Evolutionary conservation across 2,329 filamentous ascomycete species (phyloP).

Genomic region (Claviceps sorghi): DNA sequence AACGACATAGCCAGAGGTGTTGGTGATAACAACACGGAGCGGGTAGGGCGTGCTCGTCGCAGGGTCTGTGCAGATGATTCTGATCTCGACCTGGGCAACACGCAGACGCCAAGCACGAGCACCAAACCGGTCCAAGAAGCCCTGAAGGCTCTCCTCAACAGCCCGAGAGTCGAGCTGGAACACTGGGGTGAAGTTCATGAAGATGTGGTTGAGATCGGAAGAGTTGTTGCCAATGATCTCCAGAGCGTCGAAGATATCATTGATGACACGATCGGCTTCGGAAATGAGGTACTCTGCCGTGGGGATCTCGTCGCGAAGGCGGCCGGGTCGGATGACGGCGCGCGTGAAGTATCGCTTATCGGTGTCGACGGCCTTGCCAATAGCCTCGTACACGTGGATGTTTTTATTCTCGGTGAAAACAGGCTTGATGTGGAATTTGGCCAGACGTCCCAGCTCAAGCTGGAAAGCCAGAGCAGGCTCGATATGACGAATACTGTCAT

Average conservation of each 20-base stretch:
- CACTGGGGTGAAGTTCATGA: slow-evolving; percentile 97
- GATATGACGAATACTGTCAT: slow-evolving; percentile 90
- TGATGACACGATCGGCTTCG: slow-evolving; percentile 91
- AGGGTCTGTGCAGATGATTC: slow-evolving; percentile 92
- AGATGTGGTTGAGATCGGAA: slow-evolving; percentile 98
- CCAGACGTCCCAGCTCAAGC: slow-evolving; percentile 82
- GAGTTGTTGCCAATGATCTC: slow-evolving; percentile 99
- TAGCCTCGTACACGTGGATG: slow-evolving; percentile 95
- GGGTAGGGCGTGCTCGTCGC: slow-evolving; percentile 73
- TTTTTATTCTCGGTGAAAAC: slow-evolving; percentile 99
- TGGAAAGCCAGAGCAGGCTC: slow-evolving; percentile 97
- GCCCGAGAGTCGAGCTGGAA: slow-evolving; percentile 84
- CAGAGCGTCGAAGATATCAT: slow-evolving; percentile 90
- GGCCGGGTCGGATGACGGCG: slow-evolving; percentile 84
- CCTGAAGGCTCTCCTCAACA: slow-evolving; percentile 83
- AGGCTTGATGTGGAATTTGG: slow-evolving; percentile 95
- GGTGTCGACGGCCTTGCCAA: slow-evolving; percentile 86
- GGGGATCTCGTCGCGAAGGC: slow-evolving; percentile 90
- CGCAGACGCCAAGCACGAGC: slow-evolving; percentile 90
- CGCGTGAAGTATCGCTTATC: slow-evolving; percentile 99
- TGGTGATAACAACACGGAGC: slow-evolving; percentile 89
- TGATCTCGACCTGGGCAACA: slow-evolving; percentile 93
- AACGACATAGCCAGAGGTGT: slow-evolving; percentile 95
- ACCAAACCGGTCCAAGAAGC: slow-evolving; percentile 93
- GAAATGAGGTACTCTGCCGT: slow-evolving; percentile 98